phyloP scores from a whole-genome alignment of 768 basidiomycete species.

The Hygrocybe coccinea region DNA sequence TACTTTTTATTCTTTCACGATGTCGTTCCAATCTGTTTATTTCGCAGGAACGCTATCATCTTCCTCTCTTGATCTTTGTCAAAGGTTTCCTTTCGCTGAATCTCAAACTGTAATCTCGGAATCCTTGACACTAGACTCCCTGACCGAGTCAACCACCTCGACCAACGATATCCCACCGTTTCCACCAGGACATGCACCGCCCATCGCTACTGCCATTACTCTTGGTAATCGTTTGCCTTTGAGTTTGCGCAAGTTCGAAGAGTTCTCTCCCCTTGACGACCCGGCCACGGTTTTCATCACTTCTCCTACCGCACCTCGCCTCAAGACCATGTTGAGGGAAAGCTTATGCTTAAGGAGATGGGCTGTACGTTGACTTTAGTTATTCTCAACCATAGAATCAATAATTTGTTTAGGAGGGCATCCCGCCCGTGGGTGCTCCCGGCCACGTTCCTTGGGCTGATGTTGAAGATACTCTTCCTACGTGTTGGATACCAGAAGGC shows the following conservation, averaged over 20 bases:
- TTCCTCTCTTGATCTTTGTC: slow-evolving; percentile 1
- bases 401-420: slow-evolving; percentile 21
- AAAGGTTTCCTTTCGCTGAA: background rate
- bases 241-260: slow-evolving; percentile 2
- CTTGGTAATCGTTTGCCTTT: slow-evolving; percentile 29
- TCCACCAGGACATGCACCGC: slow-evolving; percentile 23
- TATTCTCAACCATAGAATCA: background rate
- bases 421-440: slow-evolving; percentile 27
- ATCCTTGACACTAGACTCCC: slow-evolving; percentile 33
- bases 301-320: slow-evolving; percentile 36
- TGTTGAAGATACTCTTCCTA: slow-evolving; percentile 13
- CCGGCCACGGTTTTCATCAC: slow-evolving; percentile 22
- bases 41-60: background rate
- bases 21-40: background rate
- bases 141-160: slow-evolving; percentile 29
- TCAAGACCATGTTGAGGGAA: slow-evolving; percentile 36
- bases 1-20: background rate
- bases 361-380: slow-evolving; percentile 30
- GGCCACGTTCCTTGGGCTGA: slow-evolving; percentile 40
- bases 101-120: slow-evolving; percentile 22
- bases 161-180: slow-evolving; percentile 26
- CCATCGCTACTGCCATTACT: slow-evolving; percentile 24
- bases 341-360: slow-evolving; percentile 37
- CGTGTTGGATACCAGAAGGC: slow-evolving; percentile 38
- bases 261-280: background rate